phyloP scores from a whole-genome alignment of 129 eudicot species.

The Flaveria linearis region DNA sequence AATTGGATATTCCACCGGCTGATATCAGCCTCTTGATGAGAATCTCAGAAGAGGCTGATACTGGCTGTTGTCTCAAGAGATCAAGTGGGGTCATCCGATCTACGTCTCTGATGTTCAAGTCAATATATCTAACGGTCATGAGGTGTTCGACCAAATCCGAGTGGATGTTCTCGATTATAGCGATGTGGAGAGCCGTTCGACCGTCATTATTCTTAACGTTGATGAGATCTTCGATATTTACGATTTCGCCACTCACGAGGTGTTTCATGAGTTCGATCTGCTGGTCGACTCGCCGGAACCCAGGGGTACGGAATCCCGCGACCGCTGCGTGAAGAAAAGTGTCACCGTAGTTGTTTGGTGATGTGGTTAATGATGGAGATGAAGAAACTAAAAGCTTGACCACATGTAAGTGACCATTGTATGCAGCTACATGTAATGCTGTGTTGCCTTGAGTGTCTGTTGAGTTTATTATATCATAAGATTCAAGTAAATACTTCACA shows the following conservation, averaged over 20 bases:
- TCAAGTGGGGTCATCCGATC: slow-evolving; percentile 80
- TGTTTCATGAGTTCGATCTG: slow-evolving; percentile 72
- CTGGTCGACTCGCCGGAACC: slow-evolving; percentile 70
- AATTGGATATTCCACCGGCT: slow-evolving; percentile 64
- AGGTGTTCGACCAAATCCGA: slow-evolving; percentile 72
- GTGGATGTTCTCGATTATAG: slow-evolving; percentile 64
- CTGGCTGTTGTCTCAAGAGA: slow-evolving; percentile 68
- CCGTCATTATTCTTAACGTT: slow-evolving; percentile 70
- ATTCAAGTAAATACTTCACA: slow-evolving; percentile 54
- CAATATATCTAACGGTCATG: slow-evolving; percentile 55
- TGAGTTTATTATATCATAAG: slow-evolving; percentile 47
- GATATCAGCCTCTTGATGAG: slow-evolving; percentile 62
- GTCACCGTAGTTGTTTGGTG: slow-evolving; percentile 68
- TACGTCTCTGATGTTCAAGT: slow-evolving; percentile 55
- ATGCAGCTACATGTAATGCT: slow-evolving; percentile 76
- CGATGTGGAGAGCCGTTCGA: slow-evolving; percentile 85
- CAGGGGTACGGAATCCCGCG: slow-evolving; percentile 72
- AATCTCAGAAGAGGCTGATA: slow-evolving; percentile 64
- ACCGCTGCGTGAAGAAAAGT: slow-evolving; percentile 82
- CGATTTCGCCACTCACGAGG: slow-evolving; percentile 43
- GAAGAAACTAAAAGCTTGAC: slow-evolving; percentile 48
- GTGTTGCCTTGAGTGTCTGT: slow-evolving; percentile 75
- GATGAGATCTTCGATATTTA: slow-evolving; percentile 49
- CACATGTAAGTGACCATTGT: slow-evolving; percentile 58
- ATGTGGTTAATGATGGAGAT: slow-evolving; percentile 45